Percentiles rank a stretch among this genome's conserved stretches.
Evolutionary conservation across 768 basidiomycete species (phyloP).

Genomic region (Coprinellus micaceus): DNA sequence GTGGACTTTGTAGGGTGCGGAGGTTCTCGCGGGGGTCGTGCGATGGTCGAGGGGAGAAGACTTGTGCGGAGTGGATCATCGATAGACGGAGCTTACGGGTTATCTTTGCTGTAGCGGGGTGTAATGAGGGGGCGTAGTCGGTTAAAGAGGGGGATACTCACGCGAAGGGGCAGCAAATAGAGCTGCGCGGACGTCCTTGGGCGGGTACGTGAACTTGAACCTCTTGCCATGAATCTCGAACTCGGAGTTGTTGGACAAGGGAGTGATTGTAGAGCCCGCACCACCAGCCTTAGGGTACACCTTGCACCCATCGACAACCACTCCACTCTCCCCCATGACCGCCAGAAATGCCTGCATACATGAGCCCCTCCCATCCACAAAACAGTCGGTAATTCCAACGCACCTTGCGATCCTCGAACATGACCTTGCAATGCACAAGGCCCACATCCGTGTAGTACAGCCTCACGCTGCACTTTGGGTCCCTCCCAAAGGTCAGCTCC

Average conservation of each 20-base stretch:
- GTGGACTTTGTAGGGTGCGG: slow-evolving; percentile 56
- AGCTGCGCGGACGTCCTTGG: slow-evolving; percentile 60
- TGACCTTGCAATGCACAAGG: slow-evolving; percentile 61
- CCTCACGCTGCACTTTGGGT: slow-evolving; percentile 59
- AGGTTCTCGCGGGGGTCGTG: slow-evolving; percentile 61
- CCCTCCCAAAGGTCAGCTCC: slow-evolving; percentile 65
- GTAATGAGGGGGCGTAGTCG: neutral
- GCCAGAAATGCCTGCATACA: slow-evolving; percentile 57
- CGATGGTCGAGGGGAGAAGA: slow-evolving; percentile 65
- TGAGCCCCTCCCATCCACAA: neutral
- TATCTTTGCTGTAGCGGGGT: slow-evolving; percentile 22
- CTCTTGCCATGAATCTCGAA: slow-evolving; percentile 67
- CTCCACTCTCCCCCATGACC: slow-evolving; percentile 55
- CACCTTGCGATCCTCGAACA: slow-evolving; percentile 66
- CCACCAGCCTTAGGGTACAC: slow-evolving; percentile 46
- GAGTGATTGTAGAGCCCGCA: slow-evolving; percentile 48
- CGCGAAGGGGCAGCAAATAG: slow-evolving; percentile 50
- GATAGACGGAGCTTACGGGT: slow-evolving; percentile 60
- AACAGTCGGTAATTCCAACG: slow-evolving; percentile 9
- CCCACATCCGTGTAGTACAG: slow-evolving; percentile 66
- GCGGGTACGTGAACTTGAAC: slow-evolving; percentile 73
- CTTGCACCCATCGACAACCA: slow-evolving; percentile 58
- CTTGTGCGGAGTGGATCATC: slow-evolving; percentile 72
- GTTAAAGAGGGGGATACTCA: slow-evolving; percentile 24
- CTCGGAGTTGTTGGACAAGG: slow-evolving; percentile 60